Evolutionary conservation across 2,329 filamentous ascomycete genomes (phyloP), one percentile per base, ranked within the genome.

Genomic region (Aspergillus quadricinctus): DNA sequence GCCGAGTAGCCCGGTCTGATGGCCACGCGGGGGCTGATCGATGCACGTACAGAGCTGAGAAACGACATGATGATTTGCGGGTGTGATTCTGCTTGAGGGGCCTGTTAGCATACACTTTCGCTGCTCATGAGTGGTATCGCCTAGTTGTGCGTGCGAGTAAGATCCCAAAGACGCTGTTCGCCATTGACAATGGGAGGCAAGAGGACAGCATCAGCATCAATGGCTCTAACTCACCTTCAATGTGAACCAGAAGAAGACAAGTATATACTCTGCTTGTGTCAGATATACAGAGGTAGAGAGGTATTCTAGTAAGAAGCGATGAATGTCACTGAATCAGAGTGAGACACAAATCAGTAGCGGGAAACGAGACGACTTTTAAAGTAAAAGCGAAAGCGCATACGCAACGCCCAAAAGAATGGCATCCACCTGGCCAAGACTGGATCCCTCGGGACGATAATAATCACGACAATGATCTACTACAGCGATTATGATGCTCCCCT

Each of bases 11-110:
- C 55, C 50, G 63, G 59, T 49, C 60, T 61, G n/a, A 64, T 55
- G 49, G 59, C 58, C 45, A 64, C 66, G 58, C 60, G 66, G 31
- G 63, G 61, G 46, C 49, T 51, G 55, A 55, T 46, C 37, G 58
- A 40, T 59, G 64, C 56, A 46, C 69, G 69, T 41, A 68, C 49
- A 28, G 69, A 57, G 31, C 67, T 55, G 56, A 75, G 63, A 63
- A 74, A 71, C 7, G 73, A 72, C 74, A 76, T 76, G 31, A 21
- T 64, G 55, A 23, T 27, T 51, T 29, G 31, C 17, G 37, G n/a
- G 46, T 41, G 17, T 43, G 49, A 7, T 25, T 46, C n/a, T 45
- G 41, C 41, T 23, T 45, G 31, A 17, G 31, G 17, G 31, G 5
- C 7, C 6, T 14, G 31, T 37, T 37, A 37, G 31, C 11, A 7